phyloP scores from a whole-genome alignment of 495 filamentous ascomycete genomes.

The Xylaria nigripes region DNA sequence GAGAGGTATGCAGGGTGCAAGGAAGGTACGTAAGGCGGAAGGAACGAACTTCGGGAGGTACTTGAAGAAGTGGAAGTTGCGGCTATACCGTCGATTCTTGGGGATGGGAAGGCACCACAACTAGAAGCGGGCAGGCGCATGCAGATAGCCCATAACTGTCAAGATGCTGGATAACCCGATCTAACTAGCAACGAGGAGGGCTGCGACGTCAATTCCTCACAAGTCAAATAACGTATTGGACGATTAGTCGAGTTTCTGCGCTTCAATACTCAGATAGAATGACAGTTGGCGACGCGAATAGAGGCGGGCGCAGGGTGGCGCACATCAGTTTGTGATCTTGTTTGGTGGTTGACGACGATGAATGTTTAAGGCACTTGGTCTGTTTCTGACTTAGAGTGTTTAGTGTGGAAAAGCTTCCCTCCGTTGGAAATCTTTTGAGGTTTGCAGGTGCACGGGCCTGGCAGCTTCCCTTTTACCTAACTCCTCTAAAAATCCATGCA shows the following conservation, averaged over 20 bases:
- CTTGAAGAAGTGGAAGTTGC: background rate
- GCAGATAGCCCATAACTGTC: conserved; percentile 24
- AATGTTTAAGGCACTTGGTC: conserved; percentile 3
- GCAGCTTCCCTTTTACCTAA: too few relatives aligned
- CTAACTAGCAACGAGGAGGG: conserved; percentile 14
- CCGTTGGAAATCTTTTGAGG: conserved; percentile 25
- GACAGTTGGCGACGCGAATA: background rate
- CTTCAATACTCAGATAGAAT: background rate
- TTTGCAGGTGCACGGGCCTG: conserved; percentile 17
- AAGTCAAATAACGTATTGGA: background rate
- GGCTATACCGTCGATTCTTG: background rate
- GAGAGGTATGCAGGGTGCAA: too few relatives aligned
- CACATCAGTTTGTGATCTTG: background rate
- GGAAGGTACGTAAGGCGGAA: background rate
- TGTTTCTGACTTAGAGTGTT: background rate
- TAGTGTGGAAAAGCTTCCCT: conserved; percentile 17
- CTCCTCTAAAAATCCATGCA: background rate
- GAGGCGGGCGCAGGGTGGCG: conserved; percentile 1
- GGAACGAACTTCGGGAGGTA: background rate
- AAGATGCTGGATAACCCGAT: conserved; percentile 11
- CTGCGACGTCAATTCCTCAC: background rate
- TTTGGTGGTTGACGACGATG: conserved; percentile 6
- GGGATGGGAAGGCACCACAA: background rate
- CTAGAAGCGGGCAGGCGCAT: conserved; percentile 12
- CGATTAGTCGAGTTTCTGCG: background rate